These are phyloP conservation scores for Colletotrichum ledebouriae DNA, from an alignment of 2,329 filamentous ascomycete genomes.

Conservation along the genomic window DNA sequence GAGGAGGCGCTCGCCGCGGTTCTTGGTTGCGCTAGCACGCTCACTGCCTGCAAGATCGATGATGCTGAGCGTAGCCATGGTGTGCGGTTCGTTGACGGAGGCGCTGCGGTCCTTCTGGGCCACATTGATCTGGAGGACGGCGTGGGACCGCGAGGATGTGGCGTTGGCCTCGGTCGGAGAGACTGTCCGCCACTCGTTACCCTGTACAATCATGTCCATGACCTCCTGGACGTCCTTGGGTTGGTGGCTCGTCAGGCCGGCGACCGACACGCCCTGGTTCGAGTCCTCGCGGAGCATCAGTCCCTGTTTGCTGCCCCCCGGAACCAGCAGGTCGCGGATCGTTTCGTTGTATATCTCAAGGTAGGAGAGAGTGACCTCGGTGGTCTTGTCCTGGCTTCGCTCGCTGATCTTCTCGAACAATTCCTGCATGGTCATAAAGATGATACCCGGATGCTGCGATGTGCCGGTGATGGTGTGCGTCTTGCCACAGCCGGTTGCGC, in stretches of 20 bases:
- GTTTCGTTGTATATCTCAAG: conserved; percentile 99
- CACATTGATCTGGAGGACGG: conserved; percentile 96
- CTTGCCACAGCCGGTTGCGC: conserved; percentile 97
- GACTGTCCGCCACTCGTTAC: conserved; percentile 94
- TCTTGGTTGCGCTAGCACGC: conserved; percentile 95
- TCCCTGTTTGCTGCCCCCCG: conserved; percentile 83
- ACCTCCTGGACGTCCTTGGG: conserved; percentile 94
- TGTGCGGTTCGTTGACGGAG: conserved; percentile 92
- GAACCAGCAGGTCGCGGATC: conserved; percentile 93
- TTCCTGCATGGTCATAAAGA: conserved; percentile 99
- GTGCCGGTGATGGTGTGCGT: conserved; percentile 98
- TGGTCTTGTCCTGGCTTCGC: conserved; percentile 84
- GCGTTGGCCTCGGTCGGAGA: conserved; percentile 98
- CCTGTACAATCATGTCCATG: conserved; percentile 98
- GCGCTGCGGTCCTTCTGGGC: conserved; percentile 95
- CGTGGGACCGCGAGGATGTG: conserved; percentile 96
- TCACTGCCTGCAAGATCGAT: conserved; percentile 98
- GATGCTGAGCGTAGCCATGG: conserved; percentile 97
- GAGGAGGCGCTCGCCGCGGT: conserved; percentile 88
- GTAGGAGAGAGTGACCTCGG: conserved; percentile 93
- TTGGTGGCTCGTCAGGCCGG: conserved; percentile 90
- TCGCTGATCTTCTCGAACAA: conserved; percentile 97
- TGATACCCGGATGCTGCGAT: conserved; percentile 92
- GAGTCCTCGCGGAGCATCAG: conserved; percentile 95
- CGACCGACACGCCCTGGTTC: conserved; percentile 91